These are phyloP conservation scores for Neurospora terricola DNA, from an alignment of 495 filamentous ascomycete genomes.

Conservation along the genomic window DNA sequence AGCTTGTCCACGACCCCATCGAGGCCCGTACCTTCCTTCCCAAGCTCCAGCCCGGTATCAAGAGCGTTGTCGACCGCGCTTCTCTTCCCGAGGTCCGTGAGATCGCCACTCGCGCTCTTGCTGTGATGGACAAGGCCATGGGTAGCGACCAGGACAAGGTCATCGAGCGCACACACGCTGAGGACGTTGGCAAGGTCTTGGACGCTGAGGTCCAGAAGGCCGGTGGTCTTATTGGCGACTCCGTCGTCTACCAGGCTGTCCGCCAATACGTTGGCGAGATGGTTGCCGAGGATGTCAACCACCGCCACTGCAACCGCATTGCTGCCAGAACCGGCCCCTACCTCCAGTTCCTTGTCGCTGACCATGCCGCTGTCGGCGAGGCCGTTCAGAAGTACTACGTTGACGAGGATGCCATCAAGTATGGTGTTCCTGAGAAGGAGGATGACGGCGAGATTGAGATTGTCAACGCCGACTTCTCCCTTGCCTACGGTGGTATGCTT, in stretches of 20 bases:
- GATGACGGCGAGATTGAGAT: conserved; percentile 83
- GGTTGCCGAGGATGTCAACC: conserved; percentile 83
- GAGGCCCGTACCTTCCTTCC: conserved; percentile 95
- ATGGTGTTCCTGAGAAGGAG: conserved; percentile 70
- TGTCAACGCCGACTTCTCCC: conserved; percentile 95
- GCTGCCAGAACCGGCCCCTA: conserved; percentile 58
- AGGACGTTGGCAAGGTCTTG: conserved; percentile 67
- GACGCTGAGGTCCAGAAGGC: conserved; percentile 63
- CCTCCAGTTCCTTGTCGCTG: conserved; percentile 56
- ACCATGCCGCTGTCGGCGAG: conserved; percentile 47
- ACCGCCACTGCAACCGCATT: conserved; percentile 67
- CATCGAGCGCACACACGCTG: conserved; percentile 56
- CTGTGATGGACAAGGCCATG: conserved; percentile 93
- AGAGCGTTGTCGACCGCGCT: conserved; percentile 75
- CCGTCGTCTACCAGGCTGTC: conserved; percentile 55
- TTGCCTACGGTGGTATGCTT: conserved; percentile 97
- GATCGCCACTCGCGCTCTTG: conserved; percentile 70
- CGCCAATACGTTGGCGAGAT: conserved; percentile 73
- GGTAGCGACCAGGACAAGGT: conserved; percentile 52
- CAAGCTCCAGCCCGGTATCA: conserved; percentile 89
- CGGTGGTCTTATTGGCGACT: conserved; percentile 50
- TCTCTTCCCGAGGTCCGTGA: conserved; percentile 92
- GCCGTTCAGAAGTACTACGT: conserved; percentile 61
- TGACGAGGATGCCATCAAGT: conserved; percentile 78
- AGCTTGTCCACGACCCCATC: conserved; percentile 93